These are phyloP conservation scores for Fusarium coffeatum DNA, from an alignment of 2,329 filamentous ascomycete genomes.

Conservation along the genomic window DNA sequence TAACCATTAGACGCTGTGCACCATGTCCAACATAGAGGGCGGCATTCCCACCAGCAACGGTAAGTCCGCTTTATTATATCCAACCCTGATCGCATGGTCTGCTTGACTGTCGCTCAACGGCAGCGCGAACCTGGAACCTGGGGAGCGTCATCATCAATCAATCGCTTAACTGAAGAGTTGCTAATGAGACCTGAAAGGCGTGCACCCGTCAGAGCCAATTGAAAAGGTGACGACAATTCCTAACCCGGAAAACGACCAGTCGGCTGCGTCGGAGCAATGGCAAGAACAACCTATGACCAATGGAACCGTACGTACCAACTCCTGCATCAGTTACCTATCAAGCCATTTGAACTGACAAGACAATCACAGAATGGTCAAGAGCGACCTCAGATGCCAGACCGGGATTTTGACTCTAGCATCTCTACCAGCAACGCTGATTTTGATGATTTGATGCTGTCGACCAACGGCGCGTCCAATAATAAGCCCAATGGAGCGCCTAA, in stretches of 20 bases:
- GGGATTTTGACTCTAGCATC: conserved; percentile 27
- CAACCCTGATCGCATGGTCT: not conserved
- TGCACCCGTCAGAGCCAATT: conserved; percentile 17
- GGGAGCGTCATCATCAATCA: not conserved
- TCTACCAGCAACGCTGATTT: conserved; percentile 39
- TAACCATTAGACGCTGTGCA: not conserved
- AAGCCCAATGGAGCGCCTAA: conserved; percentile 2
- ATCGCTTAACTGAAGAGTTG: not conserved
- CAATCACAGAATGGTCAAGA: conserved; percentile 2
- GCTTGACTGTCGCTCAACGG: not conserved
- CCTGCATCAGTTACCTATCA: not conserved
- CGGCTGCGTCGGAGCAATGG: conserved; percentile 18
- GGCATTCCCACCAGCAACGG: conserved; percentile 26
- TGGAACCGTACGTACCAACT: conserved; percentile 23
- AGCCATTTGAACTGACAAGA: conserved; percentile 9
- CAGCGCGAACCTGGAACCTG: not conserved
- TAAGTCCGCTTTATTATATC: conserved; percentile 26
- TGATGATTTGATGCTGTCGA: conserved; percentile 22
- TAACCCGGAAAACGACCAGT: conserved; percentile 31
- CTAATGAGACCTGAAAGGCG: conserved; percentile 27
- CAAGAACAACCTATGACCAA: conserved; percentile 7
- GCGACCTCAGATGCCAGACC: conserved; percentile 23
- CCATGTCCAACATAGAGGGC: conserved; percentile 34
- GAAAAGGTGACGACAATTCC: conserved; percentile 42
- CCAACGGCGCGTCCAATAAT: conserved; percentile 30